Base-by-base conservation (phyloP, 352 stramenopile genomes). In the Globisporangium cederbergense region DNA sequence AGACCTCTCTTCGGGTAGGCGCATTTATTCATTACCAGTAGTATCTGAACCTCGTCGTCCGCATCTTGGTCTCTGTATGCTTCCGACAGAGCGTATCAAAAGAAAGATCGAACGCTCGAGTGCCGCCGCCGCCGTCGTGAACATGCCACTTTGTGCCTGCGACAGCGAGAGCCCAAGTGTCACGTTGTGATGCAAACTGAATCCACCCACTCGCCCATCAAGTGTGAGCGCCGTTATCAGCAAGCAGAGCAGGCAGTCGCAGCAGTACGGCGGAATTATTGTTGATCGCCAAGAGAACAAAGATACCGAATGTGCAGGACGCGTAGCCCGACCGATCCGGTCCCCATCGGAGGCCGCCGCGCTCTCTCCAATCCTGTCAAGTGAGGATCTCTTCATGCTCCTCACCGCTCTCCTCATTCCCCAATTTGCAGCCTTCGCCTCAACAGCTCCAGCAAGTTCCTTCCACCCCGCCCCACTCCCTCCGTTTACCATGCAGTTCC, bases 401-500 rank as follows among this genome's bases (percentile, higher is more conserved):
- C 46, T 30, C 43, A 30, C 18, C 16, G 16, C 1, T 52, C 25
- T 51, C 40, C 57, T 54, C 43, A 62, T 62, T 62, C 28, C 54
- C 43, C 57, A 52, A 62, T 62, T 62, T 62, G 57, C 57, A 47
- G 28, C 34, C 57, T 62, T 38, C 28, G 6, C n/a, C 54, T 51
- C 55, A 58, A 58, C 36, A 61, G 55, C 52, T 60, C 55, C 55
- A 36, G 32, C 32, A 61, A 62, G 57, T 62, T 42, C 57, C 25
- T 28, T 28, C 32, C 36, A 59, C 30, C 40, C 42, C 34, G 7
- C 32, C 30, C 40, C 46, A 38, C 56, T 40, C 28, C 43, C 28
- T 45, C 20, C 34, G 34, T 28, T 14, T 10, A 62, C 43, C 57
- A 62, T 62, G 57, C 52, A 62, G 16, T 30, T 55, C 57, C 40